Evolutionary conservation across 2,329 filamentous ascomycete genomes (phyloP), one percentile per base, ranked within the genome.

Genomic region (Fusarium ramigenum): DNA sequence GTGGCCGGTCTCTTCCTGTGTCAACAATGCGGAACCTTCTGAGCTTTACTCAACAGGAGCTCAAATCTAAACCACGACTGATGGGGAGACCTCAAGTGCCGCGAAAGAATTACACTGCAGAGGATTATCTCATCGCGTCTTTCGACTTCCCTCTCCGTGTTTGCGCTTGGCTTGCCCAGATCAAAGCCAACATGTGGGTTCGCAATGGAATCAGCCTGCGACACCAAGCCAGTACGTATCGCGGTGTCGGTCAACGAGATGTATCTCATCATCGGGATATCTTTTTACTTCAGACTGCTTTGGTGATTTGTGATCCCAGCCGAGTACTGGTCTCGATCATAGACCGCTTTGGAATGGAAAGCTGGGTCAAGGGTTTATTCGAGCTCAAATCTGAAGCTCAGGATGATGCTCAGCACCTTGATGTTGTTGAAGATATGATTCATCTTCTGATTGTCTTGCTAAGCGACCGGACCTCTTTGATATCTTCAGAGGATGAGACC

Each of bases 151-250:
- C 97, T 2, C 86, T 99, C 8, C 90, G 97, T 59, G 95, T 98
- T 2, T 98, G 95, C 80, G 95, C 94, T 25, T 99, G 96, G 96
- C 86, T 99, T 37, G 93, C 96, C 10, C 97, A 99, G 84, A 98
- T 99, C 91, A 97, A 97, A 81, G 95, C 96, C 23, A 94, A 95
- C 58, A 97, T 98, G 91, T 99, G 97, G 96, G 96, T 99, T 72
- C 91, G 96, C 63, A 99, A 99, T 79, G 96, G 96, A 5, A 94
- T 99, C 79, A 98, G 96, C 77, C 88, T 99, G 58, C 91, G 96
- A 43, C 96, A 99, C 80, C 96, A 99, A 82, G 96, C 97, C 80
- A 93, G 93, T 59, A 96, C 95, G 23, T 99, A 99, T 80, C 92
- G 95, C 21, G 95, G 94, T 44, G 94, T 98, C 19, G 90, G 91